Evolutionary conservation across 2,329 filamentous ascomycete species (phyloP).

Genomic region (Botrytis squamosa): DNA sequence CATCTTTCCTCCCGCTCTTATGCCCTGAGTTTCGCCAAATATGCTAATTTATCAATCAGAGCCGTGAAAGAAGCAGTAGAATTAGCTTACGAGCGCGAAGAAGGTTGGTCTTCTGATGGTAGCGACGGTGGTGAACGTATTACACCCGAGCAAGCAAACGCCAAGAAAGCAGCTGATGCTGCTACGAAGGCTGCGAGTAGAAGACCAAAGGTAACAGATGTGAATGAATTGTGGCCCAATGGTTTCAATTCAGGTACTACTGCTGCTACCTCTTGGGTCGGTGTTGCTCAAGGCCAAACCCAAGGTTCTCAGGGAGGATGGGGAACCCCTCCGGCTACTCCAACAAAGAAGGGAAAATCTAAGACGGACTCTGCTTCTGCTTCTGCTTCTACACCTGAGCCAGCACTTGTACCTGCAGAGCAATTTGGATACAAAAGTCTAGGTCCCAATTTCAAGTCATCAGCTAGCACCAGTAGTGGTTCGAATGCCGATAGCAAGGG

Average conservation of each 20-base stretch:
- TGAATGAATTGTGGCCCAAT: background rate
- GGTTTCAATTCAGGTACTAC: background rate
- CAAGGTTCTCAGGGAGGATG: background rate
- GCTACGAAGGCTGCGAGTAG: background rate
- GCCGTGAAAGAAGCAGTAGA: constrained; percentile 17
- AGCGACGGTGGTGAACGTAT: constrained; percentile 22
- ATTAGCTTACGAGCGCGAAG: constrained; percentile 10
- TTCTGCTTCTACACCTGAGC: background rate
- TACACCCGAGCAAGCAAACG: background rate
- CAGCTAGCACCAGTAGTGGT: background rate
- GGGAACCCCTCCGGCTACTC: background rate
- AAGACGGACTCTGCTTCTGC: background rate
- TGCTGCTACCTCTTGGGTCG: background rate
- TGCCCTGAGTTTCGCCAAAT: background rate
- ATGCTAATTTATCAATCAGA: background rate
- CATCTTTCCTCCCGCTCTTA: background rate
- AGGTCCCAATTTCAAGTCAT: background rate
- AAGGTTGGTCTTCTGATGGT: constrained; percentile 21
- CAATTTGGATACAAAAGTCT: background rate
- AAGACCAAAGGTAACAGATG: constrained; percentile 1
- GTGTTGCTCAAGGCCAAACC: background rate
- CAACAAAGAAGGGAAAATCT: background rate
- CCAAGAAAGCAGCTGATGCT: constrained; percentile 11
- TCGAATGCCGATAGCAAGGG: background rate
- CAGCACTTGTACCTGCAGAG: background rate